Base-by-base conservation (phyloP, 345 rosid species). In the Citrus sp. region DNA sequence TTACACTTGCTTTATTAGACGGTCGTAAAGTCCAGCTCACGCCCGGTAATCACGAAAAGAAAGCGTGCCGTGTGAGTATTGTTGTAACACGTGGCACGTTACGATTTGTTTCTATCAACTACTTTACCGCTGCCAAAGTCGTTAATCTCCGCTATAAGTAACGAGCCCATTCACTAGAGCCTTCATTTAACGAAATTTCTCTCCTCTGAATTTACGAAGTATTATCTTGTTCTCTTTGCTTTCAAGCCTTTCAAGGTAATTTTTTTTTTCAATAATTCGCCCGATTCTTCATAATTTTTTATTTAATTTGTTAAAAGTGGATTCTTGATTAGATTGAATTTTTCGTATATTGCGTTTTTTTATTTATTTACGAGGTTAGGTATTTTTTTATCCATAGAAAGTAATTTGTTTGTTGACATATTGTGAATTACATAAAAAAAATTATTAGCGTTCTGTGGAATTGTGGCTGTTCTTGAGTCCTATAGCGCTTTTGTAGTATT, bases 131-230 rank as follows among this genome's bases (percentile, higher is more conserved):
- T 7, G 16, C 30, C 0, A 4, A 1, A 8, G 4, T 28, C 27
- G 18, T 7, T 2, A 30, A 30, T 51, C 60, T 51, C n/a, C 40
- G 0, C 4, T 2, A 71, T 71, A 71, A 71, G 30, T 28, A 0
- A 30, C 24, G 61, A 30, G 40, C 62, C 74, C 38, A 21, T 19
- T 16, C 56, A 1, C 59, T 0, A 1, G 1, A 13, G 13, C 9
- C 18, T 5, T 16, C 34, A 5, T 32, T 14, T 9, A 51, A 21
- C n/a, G 14, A 27, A 16, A 25, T 46, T 7, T 7, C 2, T 7
- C 1, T 4, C 9, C 2, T 4, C 4, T 7, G 1, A 2, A 1
- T 70, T 13, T 9, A 0, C 22, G 1, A 18, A 3, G 7, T 34
- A 4, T 16, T 4, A 21, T 19, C 32, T 71, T 21, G 27, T 51